Percentiles rank a stretch among this genome's conserved stretches.
Evolutionary conservation across 2,329 filamentous ascomycete genomes (phyloP).

Genomic region (Xylaria sp.): DNA sequence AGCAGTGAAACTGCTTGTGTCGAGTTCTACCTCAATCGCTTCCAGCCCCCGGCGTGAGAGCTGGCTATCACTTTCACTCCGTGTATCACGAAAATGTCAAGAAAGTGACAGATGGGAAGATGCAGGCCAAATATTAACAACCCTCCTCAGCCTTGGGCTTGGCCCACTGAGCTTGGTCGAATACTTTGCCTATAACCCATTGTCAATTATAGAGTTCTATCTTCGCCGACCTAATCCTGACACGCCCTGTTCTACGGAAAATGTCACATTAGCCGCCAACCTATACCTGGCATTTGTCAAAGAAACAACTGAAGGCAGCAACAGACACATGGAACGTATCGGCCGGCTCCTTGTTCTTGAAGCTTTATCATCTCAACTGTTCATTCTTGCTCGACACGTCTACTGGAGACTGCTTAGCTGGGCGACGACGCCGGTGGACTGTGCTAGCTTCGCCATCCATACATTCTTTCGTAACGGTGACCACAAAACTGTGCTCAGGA

Average conservation of each 20-base stretch:
- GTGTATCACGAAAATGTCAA: slow-evolving; percentile 51
- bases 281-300: slow-evolving; percentile 49
- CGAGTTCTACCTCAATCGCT: slow-evolving; percentile 18
- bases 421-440: slow-evolving; percentile 38
- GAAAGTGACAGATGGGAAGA: slow-evolving; percentile 46
- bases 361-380: slow-evolving; percentile 41
- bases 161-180: slow-evolving; percentile 48
- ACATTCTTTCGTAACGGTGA: slow-evolving; percentile 47
- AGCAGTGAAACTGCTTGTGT: slow-evolving; percentile 41
- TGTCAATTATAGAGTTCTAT: slow-evolving; percentile 49
- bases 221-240: slow-evolving; percentile 35
- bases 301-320: slow-evolving; percentile 34
- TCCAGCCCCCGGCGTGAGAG: slow-evolving; percentile 30
- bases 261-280: slow-evolving; percentile 43
- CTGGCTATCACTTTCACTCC: slow-evolving; percentile 46
- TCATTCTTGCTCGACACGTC: slow-evolving; percentile 42
- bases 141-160: slow-evolving; percentile 41
- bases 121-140: slow-evolving; percentile 48
- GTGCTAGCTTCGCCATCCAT: slow-evolving; percentile 49
- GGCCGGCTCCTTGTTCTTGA: slow-evolving; percentile 47
- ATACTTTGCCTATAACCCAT: slow-evolving; percentile 52
- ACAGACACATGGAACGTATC: slow-evolving; percentile 35
- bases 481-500: slow-evolving; percentile 49
- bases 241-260: slow-evolving; percentile 18
- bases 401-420: slow-evolving; percentile 49